phyloP scores from a whole-genome alignment of 768 basidiomycete genomes.

The Agaricus blazei region DNA sequence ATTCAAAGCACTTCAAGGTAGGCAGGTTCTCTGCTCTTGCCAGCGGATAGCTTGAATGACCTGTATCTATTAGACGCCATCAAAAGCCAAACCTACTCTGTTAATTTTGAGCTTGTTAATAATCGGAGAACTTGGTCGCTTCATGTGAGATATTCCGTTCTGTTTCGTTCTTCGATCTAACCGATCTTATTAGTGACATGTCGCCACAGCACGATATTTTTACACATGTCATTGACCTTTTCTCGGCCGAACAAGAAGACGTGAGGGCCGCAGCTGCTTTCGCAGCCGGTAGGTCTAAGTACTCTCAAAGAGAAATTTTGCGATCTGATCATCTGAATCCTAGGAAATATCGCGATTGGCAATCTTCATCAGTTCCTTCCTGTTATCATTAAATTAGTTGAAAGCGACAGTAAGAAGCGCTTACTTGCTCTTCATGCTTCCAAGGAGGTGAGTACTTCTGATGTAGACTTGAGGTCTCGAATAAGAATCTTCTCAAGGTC shows the following conservation, averaged over 20 bases:
- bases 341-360: slow-evolving; percentile 94
- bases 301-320: neutral
- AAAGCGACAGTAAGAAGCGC: slow-evolving; percentile 73
- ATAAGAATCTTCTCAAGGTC: slow-evolving; percentile 44
- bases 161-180: neutral
- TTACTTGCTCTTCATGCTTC: slow-evolving; percentile 86
- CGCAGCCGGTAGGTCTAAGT: slow-evolving; percentile 62
- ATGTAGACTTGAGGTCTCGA: neutral
- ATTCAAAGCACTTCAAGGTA: slow-evolving; percentile 78
- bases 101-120: slow-evolving; percentile 83
- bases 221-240: slow-evolving; percentile 63
- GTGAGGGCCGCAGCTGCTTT: slow-evolving; percentile 90
- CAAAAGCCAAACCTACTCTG: slow-evolving; percentile 61
- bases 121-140: slow-evolving; percentile 90
- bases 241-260: slow-evolving; percentile 78
- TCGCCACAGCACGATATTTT: slow-evolving; percentile 78
- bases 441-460: slow-evolving; percentile 62
- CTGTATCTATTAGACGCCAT: slow-evolving; percentile 30
- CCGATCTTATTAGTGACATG: slow-evolving; percentile 66
- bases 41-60: neutral
- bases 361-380: slow-evolving; percentile 86
- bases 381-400: slow-evolving; percentile 70
- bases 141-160: slow-evolving; percentile 48
- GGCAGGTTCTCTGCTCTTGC: neutral
- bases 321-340: neutral